Base-by-base conservation (phyloP, 805 yeast genomes). In the Candida nonsorbophila region DNA sequence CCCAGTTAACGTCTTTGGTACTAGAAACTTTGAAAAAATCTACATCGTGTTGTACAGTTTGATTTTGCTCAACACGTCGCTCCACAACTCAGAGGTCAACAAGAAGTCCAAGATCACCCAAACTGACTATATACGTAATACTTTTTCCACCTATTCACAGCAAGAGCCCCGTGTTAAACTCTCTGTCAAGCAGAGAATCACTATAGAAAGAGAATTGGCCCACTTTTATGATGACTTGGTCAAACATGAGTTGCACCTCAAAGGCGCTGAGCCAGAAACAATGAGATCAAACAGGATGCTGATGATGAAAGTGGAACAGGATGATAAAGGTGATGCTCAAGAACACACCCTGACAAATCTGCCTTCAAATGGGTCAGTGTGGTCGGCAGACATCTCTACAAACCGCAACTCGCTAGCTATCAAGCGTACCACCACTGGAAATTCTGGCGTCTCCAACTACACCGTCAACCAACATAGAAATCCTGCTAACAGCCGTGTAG, bases 41-140 rank as follows among this genome's bases (percentile, higher is more conserved):
- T 85, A 84, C 52, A 74, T 85, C 18, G 68, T 84, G 3, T 67
- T 84, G 20, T 85, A 84, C 53, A 71, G 87, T 2, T 57, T 85
- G 41, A 64, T 85, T 29, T 68, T 85, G 29, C 62, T 84, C 30
- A 85, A 85, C 53, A 82, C 94, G 0, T 87, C 86, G 31, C 57
- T 84, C 21, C 86, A 84, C 56, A 79, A 79, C 33, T 45, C 51
- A 5, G 69, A 59, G 38, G 46, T 64, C 10, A 53, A 49, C 38
- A 56, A 49, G 33, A 60, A 56, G 34, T 51, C 59, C 20, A 58
- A 55, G 36, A 64, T 64, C 26, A 53, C 59, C 25, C 67, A 63
- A 40, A 40, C 50, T 10, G 70, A 63, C 42, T 65, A 62, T 39
- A 58, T 64, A 34, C 48, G 49, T 24, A 64, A 64, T 46, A 64